A percentile compares a stretch with the other conserved stretches of the same genome.
These are phyloP conservation scores for Hemerocallis citrina DNA, from an alignment of 106 monocot species.

Conservation along the genomic window DNA sequence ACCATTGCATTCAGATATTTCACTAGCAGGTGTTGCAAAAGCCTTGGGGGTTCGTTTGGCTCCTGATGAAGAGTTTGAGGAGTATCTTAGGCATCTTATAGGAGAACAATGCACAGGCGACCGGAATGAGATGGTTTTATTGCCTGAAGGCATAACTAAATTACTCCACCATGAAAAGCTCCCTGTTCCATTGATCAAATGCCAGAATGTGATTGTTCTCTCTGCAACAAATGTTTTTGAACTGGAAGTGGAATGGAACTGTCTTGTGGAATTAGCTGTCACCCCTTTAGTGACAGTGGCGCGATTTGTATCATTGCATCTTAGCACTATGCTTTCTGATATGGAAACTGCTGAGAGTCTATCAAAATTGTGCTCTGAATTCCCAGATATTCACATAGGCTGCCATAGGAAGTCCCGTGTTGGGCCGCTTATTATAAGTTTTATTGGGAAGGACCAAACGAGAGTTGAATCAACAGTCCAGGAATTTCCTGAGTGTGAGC, in stretches of 20 bases:
- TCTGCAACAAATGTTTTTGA: constrained; percentile 55
- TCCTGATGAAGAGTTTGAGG: constrained; percentile 99
- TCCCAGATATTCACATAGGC: constrained; percentile 79
- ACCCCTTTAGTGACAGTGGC: constrained; percentile 22
- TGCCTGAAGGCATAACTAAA: constrained; percentile 97
- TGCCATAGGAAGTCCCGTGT: constrained; percentile 63
- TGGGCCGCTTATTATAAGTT: constrained; percentile 63
- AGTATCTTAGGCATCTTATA: constrained; percentile 69
- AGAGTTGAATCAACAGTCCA: constrained; percentile 41
- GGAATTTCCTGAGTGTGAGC: constrained; percentile 13
- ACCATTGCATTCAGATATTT: constrained; percentile 94
- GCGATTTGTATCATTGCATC: constrained; percentile 45
- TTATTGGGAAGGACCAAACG: constrained; percentile 72
- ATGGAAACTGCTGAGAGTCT: constrained; percentile 48
- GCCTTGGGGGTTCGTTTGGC: constrained; percentile 97
- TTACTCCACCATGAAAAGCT: constrained; percentile 71
- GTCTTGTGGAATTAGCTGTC: constrained; percentile 39
- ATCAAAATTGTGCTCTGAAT: constrained; percentile 49
- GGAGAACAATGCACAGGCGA: constrained; percentile 76
- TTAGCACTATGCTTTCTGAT: constrained; percentile 47
- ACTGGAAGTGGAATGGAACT: constrained; percentile 53
- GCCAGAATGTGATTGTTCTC: constrained; percentile 54
- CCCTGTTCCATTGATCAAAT: constrained; percentile 79
- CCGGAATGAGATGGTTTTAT: constrained; percentile 96
- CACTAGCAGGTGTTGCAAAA: constrained; percentile 91